Evolutionary conservation across 2,329 filamentous ascomycete species (phyloP).

Genomic region (Trichoderma sp.): DNA sequence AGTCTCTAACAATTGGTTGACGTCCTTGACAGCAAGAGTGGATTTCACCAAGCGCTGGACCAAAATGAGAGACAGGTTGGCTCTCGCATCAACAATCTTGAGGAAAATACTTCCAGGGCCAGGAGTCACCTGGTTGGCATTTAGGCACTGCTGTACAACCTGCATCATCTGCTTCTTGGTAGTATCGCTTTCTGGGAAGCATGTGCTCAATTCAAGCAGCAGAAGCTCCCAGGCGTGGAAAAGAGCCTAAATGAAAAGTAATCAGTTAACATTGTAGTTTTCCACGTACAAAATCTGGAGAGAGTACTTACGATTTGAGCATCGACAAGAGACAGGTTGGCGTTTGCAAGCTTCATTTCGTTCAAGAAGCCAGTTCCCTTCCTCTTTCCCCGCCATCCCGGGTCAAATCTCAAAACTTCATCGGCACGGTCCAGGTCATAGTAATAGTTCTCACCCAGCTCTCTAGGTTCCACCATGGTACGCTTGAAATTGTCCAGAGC

Average conservation of each 20-base stretch:
- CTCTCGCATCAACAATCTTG: constrained; percentile 73
- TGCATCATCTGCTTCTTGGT: constrained; percentile 72
- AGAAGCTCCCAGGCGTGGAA: constrained; percentile 90
- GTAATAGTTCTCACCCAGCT: constrained; percentile 77
- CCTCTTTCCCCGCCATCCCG: constrained; percentile 71
- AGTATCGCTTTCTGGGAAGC: constrained; percentile 54
- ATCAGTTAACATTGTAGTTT: background rate
- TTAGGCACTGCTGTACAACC: constrained; percentile 76
- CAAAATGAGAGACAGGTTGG: constrained; percentile 80
- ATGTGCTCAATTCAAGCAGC: constrained; percentile 77
- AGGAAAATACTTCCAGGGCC: constrained; percentile 82
- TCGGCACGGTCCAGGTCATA: constrained; percentile 80
- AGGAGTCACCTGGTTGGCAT: constrained; percentile 72
- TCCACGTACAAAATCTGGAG: background rate
- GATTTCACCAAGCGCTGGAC: constrained; percentile 76
- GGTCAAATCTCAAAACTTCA: constrained; percentile 75
- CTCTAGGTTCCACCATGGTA: constrained; percentile 65
- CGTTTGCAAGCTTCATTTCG: constrained; percentile 85
- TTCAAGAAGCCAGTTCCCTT: constrained; percentile 73
- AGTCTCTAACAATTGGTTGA: constrained; percentile 55
- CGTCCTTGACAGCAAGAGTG: constrained; percentile 53
- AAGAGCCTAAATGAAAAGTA: constrained; percentile 60
- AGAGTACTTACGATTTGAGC: constrained; percentile 73
- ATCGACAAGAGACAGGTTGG: constrained; percentile 89
- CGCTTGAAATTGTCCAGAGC: constrained; percentile 80